Evolutionary conservation across 306 rosid species (phyloP), one percentile per base, ranked within the genome.

Genomic region (Glycine tomentella): DNA sequence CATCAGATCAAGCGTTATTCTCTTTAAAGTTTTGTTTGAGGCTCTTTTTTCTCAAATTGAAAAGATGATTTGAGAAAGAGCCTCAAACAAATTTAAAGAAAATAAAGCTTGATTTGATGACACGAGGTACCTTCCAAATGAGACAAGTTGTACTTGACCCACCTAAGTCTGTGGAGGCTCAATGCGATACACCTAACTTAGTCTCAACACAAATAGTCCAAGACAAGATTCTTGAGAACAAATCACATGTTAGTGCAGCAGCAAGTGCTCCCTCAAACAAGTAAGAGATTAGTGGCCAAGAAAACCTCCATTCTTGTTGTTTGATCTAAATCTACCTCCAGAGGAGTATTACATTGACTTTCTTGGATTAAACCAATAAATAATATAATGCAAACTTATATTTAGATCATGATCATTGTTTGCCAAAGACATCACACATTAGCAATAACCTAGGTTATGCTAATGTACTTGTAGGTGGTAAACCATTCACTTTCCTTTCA

Each of bases 251-350:
- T 56, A n/a, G 33, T 46, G 13, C 4, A 42, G 9, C 44, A 42
- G 62, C 67, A 42, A 87, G 65, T 59, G 74, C 69, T 70, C 72
- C 88, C 34, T 62, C 69, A 17, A 77, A 61, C 53, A 61, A 58
- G 16, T 71, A 72, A 45, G 96, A 87, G 63, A 73, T 58, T 34
- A 80, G 80, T 73, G 69, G 74, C 61, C 49, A 9, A 16, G 91
- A 69, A 25, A 25, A 46, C 33, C 79, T 13, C 64, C 75, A 6
- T 76, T n/a, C 71, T 13, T 73, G 12, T n/a, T 73, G 12, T 97
- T 97, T 3, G 94, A 94, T 85, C 86, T 94, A 67, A 94, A 94
- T 81, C 71, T 89, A 69, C 94, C 96, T 17, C 50, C 73, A 15
- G 92, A 81, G n/a, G 89, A 86, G 9, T 72, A 12, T 50, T 11